These are phyloP conservation scores for Discostella stelligera DNA, from an alignment of 352 stramenopile genomes.

Conservation along the genomic window DNA sequence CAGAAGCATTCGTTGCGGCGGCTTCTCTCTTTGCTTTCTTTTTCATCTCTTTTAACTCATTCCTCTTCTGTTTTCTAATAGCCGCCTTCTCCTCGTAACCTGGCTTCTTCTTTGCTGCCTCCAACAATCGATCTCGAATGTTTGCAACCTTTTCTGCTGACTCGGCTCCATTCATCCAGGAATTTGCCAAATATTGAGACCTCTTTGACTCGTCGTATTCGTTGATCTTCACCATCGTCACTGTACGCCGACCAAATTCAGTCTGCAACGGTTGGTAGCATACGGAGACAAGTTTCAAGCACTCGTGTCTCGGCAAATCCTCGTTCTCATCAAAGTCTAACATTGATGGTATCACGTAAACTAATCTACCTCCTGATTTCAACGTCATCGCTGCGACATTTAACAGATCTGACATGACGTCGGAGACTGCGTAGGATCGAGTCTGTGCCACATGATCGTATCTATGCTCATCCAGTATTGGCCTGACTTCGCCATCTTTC, in stretches of 20 bases:
- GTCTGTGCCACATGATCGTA: slow-evolving; percentile 94
- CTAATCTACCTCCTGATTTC: slow-evolving; percentile 64
- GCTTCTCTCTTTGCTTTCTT: slow-evolving; percentile 61
- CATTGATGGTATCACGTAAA: slow-evolving; percentile 82
- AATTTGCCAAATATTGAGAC: slow-evolving; percentile 52
- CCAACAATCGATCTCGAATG: slow-evolving; percentile 70
- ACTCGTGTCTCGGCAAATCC: slow-evolving; percentile 76
- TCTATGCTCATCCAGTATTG: slow-evolving; percentile 84
- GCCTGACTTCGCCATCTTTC: slow-evolving; percentile 50
- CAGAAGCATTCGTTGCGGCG: not conserved
- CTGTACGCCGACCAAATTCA: slow-evolving; percentile 70
- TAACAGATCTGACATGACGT: slow-evolving; percentile 96
- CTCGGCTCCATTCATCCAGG: slow-evolving; percentile 71
- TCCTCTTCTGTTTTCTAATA: slow-evolving; percentile 66
- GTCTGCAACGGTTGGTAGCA: slow-evolving; percentile 76
- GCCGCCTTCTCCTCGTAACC: slow-evolving; percentile 71
- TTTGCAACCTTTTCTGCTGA: slow-evolving; percentile 77
- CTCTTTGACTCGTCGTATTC: slow-evolving; percentile 62
- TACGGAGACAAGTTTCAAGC: slow-evolving; percentile 61
- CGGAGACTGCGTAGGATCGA: slow-evolving; percentile 91
- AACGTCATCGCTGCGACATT: slow-evolving; percentile 84
- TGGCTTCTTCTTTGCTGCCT: slow-evolving; percentile 72
- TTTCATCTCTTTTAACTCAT: slow-evolving; percentile 60
- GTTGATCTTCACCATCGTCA: slow-evolving; percentile 74
- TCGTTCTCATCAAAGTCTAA: slow-evolving; percentile 65